Percentiles rank a stretch among this genome's conserved stretches.
Conservation (phyloP, 148 eudicot species). For the Chenopodium formosanum region DNA sequence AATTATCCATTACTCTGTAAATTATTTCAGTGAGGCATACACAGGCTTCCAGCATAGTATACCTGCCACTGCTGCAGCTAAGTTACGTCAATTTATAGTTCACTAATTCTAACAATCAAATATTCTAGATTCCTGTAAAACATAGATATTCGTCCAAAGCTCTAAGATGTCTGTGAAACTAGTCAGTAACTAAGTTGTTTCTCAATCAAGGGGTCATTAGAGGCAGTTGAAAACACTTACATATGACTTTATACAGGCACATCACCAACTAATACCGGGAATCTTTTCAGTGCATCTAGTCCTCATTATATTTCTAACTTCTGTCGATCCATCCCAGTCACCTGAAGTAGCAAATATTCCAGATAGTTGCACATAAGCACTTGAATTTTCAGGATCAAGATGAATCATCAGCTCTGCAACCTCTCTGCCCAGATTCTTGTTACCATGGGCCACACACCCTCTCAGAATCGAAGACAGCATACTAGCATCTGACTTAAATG, state of each 20-base stretch:
- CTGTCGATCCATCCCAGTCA: constrained; percentile 71
- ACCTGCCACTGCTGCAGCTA: background rate
- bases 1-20: background rate
- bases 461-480: constrained; percentile 75
- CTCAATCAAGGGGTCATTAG: background rate
- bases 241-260: background rate
- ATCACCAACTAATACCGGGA: constrained; percentile 58
- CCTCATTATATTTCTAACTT: constrained; percentile 63
- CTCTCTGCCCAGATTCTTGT: constrained; percentile 52
- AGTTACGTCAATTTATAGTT: background rate
- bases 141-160: no score
- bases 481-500: constrained; percentile 58
- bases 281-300: constrained; percentile 47
- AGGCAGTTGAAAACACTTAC: constrained; percentile 19
- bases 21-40: background rate
- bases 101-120: background rate
- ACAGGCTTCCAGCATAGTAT: background rate
- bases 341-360: constrained; percentile 65
- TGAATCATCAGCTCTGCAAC: constrained; percentile 48
- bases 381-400: constrained; percentile 72
- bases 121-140: no score
- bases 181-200: background rate
- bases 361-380: constrained; percentile 73
- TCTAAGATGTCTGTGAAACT: background rate
- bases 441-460: constrained; percentile 79